phyloP scores from a whole-genome alignment of 441 rosid species.

The Sinapis alba region DNA sequence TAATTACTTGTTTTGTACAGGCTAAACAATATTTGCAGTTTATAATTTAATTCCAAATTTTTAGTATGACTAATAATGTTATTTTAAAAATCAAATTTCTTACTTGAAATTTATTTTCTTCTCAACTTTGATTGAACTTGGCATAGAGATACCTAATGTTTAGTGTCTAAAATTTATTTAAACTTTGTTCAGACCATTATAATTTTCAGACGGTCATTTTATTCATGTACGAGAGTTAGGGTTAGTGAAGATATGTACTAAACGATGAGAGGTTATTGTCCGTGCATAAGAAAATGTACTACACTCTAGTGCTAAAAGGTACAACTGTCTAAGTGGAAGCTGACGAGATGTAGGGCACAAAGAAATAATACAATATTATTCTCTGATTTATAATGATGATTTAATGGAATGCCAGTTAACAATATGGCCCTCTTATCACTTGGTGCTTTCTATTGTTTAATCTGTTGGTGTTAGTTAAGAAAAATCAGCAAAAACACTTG shows the following conservation, averaged over 20 bases:
- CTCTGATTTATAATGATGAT: conserved; percentile 10
- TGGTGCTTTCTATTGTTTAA: neutral
- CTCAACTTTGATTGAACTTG: neutral
- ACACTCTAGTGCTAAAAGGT: conserved; percentile 7
- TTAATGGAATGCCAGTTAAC: conserved; percentile 13
- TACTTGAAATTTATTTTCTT: neutral
- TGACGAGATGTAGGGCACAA: conserved; percentile 38
- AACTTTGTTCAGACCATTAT: neutral
- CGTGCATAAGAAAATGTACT: conserved; percentile 23
- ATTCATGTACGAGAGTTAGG: neutral
- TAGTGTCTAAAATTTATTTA: neutral
- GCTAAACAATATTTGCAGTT: neutral
- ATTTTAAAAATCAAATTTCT: neutral
- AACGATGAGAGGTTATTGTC: conserved; percentile 18
- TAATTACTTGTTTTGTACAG: neutral
- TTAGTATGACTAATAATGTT: neutral
- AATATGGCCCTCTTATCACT: conserved; percentile 27
- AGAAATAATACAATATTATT: conserved; percentile 9
- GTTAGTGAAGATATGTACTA: neutral
- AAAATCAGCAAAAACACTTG: neutral
- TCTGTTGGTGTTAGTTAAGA: neutral
- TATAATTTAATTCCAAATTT: neutral
- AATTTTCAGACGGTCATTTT: neutral
- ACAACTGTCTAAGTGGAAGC: conserved; percentile 28
- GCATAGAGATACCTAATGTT: neutral